phyloP scores from a whole-genome alignment of 78 protist species.

The Anaeramoeba flamelloides region DNA sequence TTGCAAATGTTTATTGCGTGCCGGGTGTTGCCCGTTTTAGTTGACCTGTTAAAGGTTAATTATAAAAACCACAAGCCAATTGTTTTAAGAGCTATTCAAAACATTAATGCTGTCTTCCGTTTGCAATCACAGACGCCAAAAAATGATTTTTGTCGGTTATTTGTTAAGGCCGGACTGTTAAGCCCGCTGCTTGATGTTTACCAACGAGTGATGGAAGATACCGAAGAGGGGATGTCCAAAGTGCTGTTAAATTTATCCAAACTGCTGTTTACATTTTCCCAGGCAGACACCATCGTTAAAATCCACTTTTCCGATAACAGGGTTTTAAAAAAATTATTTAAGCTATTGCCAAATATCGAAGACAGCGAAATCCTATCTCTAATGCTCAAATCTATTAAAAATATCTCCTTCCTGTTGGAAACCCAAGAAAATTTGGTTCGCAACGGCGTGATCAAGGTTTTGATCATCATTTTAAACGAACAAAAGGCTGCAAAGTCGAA shows the following conservation, averaged over 20 bases:
- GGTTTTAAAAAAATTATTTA: slow-evolving; percentile 15
- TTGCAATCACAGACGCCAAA: slow-evolving; percentile 53
- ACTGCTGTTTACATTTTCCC: no score
- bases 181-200: slow-evolving; percentile 18
- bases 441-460: background rate
- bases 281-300: slow-evolving; percentile 54
- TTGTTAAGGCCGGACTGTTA: slow-evolving; percentile 34
- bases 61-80: slow-evolving; percentile 21
- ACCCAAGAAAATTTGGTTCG: background rate
- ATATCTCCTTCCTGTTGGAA: background rate
- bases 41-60: slow-evolving; percentile 28
- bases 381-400: no score
- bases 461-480: background rate
- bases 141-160: slow-evolving; percentile 59
- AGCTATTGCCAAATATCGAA: slow-evolving; percentile 25
- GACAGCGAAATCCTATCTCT: no score
- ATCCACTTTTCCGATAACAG: slow-evolving; percentile 23
- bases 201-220: no score
- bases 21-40: slow-evolving; percentile 56
- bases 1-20: slow-evolving; percentile 67
- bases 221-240: no score
- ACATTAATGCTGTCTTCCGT: slow-evolving; percentile 44
- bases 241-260: no score
- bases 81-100: slow-evolving; percentile 43
- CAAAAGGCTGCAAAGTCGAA: no score